phyloP scores from a whole-genome alignment of 108 stramenopile species.

The Seminavis robusta region DNA sequence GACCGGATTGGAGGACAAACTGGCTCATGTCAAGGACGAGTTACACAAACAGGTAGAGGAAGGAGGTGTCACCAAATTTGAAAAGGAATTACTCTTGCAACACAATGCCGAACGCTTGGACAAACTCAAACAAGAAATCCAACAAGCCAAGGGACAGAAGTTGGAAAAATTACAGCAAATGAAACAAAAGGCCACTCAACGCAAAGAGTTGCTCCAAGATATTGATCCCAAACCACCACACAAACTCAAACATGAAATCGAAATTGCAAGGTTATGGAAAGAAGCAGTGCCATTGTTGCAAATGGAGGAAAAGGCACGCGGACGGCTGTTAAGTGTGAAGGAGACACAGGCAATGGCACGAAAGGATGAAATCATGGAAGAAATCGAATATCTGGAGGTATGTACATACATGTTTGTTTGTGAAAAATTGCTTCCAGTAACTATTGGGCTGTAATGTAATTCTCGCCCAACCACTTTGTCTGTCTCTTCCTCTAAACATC shows the following conservation, averaged over 20 bases:
- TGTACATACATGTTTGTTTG: no score
- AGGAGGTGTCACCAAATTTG: slow-evolving; percentile 50
- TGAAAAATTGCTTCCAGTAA: not conserved
- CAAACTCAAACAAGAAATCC: slow-evolving; percentile 47
- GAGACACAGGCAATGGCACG: slow-evolving; percentile 60
- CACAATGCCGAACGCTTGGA: slow-evolving; percentile 66
- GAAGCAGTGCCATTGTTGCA: slow-evolving; percentile 59
- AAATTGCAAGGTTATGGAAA: slow-evolving; percentile 51
- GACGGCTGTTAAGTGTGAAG: slow-evolving; percentile 54
- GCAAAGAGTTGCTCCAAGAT: slow-evolving; percentile 43
- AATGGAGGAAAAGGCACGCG: slow-evolving; percentile 55
- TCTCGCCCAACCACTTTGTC: no score
- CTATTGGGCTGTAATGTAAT: no score
- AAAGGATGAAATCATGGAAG: not conserved
- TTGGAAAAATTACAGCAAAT: slow-evolving; percentile 33
- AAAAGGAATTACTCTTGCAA: slow-evolving; percentile 43
- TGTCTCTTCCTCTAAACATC: no score
- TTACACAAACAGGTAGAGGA: slow-evolving; percentile 72
- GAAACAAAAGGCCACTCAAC: slow-evolving; percentile 43
- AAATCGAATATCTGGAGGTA: slow-evolving; percentile 32
- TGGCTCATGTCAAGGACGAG: slow-evolving; percentile 43
- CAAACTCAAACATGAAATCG: slow-evolving; percentile 51
- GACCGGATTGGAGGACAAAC: slow-evolving; percentile 59
- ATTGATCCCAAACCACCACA: slow-evolving; percentile 38
- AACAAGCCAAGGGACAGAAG: slow-evolving; percentile 60